These are phyloP conservation scores for Medicago arabica DNA, from an alignment of 306 rosid species.

Conservation along the genomic window DNA sequence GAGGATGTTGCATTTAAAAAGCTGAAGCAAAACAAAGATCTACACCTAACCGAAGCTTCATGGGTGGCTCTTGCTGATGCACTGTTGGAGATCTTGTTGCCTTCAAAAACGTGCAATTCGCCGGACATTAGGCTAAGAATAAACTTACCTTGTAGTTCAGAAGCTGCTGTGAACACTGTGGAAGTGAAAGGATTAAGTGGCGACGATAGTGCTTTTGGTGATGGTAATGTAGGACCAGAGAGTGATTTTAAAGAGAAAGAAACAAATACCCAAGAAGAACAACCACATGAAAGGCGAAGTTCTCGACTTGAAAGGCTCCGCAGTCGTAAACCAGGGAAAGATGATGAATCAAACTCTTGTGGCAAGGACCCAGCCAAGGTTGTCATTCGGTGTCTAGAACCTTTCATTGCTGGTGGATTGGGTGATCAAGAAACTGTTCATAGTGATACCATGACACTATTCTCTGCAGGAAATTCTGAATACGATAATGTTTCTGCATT, in stretches of 20 bases:
- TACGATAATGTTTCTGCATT: constrained; percentile 64
- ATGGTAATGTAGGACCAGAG: constrained; percentile 55
- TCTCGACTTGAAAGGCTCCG: constrained; percentile 95
- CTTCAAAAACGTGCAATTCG: constrained; percentile 59
- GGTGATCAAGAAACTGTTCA: constrained; percentile 47
- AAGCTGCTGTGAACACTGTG: constrained; percentile 51
- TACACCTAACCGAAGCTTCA: constrained; percentile 74
- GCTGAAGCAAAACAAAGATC: constrained; percentile 72
- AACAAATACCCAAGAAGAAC: constrained; percentile 67
- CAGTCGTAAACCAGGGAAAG: constrained; percentile 94
- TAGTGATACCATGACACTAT: constrained; percentile 47
- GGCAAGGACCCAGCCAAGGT: constrained; percentile 76
- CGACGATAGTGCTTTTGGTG: constrained; percentile 54
- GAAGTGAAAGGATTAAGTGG: constrained; percentile 56
- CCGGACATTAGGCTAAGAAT: constrained; percentile 72
- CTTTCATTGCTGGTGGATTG: constrained; percentile 67
- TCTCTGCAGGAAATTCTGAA: constrained; percentile 65
- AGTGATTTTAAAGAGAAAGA: constrained; percentile 69
- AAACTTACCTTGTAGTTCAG: constrained; percentile 61
- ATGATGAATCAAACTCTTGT: constrained; percentile 76
- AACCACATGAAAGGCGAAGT: constrained; percentile 94
- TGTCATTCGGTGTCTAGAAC: constrained; percentile 77
- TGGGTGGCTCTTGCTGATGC: constrained; percentile 84
- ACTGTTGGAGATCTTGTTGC: constrained; percentile 67
- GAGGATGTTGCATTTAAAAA: constrained; percentile 67